Evolutionary conservation across 2,329 filamentous ascomycete species (phyloP).

Genomic region (Hansfordia pulvinata): DNA sequence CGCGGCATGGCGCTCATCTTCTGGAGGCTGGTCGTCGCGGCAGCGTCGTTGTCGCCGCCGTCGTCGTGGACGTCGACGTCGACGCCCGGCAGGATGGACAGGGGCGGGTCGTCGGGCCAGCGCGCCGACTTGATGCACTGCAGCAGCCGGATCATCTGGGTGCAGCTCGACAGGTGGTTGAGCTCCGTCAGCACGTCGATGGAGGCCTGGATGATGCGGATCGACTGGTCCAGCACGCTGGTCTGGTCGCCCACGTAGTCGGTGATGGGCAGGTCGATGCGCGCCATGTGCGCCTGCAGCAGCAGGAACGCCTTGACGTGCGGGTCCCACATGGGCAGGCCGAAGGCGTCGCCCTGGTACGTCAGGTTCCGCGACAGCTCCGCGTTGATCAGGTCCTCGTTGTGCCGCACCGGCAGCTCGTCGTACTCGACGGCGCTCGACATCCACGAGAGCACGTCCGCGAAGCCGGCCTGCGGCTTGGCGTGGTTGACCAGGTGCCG

Average conservation of each 20-base stretch:
- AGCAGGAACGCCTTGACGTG: constrained; percentile 94
- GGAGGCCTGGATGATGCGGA: constrained; percentile 90
- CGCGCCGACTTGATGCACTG: constrained; percentile 87
- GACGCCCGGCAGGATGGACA: constrained; percentile 70
- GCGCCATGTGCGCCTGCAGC: constrained; percentile 87
- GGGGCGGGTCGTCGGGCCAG: constrained; percentile 73
- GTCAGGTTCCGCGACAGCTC: constrained; percentile 77
- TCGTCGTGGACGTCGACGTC: constrained; percentile 22
- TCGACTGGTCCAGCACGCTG: constrained; percentile 83
- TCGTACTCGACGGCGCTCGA: constrained; percentile 90
- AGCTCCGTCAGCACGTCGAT: constrained; percentile 90
- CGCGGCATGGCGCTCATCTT: constrained; percentile 16
- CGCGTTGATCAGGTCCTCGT: constrained; percentile 93
- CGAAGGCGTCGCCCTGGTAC: constrained; percentile 41
- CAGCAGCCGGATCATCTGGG: constrained; percentile 71
- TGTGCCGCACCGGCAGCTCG: constrained; percentile 92
- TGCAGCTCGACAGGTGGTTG: constrained; percentile 64
- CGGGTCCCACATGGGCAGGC: constrained; percentile 92
- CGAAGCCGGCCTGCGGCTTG: constrained; percentile 62
- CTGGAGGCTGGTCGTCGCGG: constrained; percentile 22
- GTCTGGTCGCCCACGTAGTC: constrained; percentile 95
- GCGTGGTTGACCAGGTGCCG: constrained; percentile 68
- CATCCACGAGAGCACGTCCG: constrained; percentile 84
- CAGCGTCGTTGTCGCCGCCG: constrained; percentile 24
- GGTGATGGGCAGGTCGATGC: constrained; percentile 82